Percentiles rank a stretch among this genome's conserved stretches.
Conservation (phyloP, 2,329 filamentous ascomycete genomes). For the Fusarium clavum region DNA sequence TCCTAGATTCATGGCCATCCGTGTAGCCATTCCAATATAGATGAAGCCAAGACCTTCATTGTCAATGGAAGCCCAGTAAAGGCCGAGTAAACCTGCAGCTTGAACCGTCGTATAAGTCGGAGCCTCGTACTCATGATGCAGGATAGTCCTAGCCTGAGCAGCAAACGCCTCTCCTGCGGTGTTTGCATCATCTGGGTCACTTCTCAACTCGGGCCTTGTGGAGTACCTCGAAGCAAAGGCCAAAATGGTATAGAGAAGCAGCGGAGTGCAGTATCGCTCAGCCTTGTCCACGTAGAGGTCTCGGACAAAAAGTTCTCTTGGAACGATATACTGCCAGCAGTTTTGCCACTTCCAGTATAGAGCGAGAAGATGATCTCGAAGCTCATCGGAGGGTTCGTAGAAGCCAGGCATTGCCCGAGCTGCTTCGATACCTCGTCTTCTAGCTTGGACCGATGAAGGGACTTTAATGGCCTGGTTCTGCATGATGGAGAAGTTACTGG, state of each 20-base stretch:
- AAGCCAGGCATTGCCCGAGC: background rate
- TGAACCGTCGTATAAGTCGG: background rate
- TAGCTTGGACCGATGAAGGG: background rate
- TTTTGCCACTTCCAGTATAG: constrained; percentile 15
- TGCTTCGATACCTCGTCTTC: background rate
- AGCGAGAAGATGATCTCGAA: background rate
- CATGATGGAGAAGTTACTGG: constrained; percentile 17
- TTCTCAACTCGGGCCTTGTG: background rate
- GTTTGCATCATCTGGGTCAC: constrained; percentile 5
- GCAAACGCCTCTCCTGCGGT: constrained; percentile 11
- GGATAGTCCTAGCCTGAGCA: background rate
- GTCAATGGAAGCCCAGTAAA: background rate
- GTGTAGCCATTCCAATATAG: constrained; percentile 10
- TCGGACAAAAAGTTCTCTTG: constrained; percentile 3
- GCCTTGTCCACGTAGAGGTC: constrained; percentile 1
- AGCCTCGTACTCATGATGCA: constrained; percentile 6
- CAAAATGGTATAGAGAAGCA: background rate
- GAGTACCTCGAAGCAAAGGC: constrained; percentile 5
- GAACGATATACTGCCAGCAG: constrained; percentile 13
- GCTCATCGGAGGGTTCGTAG: background rate
- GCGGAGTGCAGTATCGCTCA: constrained; percentile 6
- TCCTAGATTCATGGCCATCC: constrained; percentile 17
- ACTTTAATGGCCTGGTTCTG: constrained; percentile 14
- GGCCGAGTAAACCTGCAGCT: background rate
- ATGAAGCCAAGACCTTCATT: constrained; percentile 13